Percentiles rank a stretch among this genome's conserved stretches.
phyloP scores from a whole-genome alignment of 202 grass and related monocot genomes.

The Cymbopogon flexuosus region DNA sequence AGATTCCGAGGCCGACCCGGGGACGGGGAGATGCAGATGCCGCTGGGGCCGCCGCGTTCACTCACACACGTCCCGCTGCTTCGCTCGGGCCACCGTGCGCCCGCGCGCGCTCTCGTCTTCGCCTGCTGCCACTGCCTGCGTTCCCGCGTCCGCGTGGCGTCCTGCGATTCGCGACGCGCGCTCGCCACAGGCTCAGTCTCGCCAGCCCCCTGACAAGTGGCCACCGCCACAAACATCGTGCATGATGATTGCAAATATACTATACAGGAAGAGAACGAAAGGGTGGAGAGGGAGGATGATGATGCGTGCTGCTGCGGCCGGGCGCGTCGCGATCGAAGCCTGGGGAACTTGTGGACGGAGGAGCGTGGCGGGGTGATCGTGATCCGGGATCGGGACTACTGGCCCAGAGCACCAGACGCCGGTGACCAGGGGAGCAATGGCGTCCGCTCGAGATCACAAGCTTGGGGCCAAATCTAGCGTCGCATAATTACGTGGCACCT shows the following conservation, averaged over 20 bases:
- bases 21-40: slow-evolving; percentile 30
- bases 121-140: neutral
- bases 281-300: neutral
- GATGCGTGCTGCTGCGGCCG: neutral
- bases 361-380: neutral
- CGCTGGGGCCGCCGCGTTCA: neutral
- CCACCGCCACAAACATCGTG: neutral
- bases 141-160: neutral
- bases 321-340: neutral
- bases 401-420: neutral
- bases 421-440: neutral
- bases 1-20: slow-evolving; percentile 2
- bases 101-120: neutral
- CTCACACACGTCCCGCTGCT: slow-evolving; percentile 16
- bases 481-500: neutral
- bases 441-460: slow-evolving; percentile 13
- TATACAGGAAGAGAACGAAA: neutral
- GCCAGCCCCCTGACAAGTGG: neutral
- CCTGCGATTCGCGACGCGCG: neutral
- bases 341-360: neutral
- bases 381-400: neutral
- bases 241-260: neutral
- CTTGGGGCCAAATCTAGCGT: neutral
- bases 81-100: neutral
- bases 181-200: neutral